A percentile compares a stretch with the other conserved stretches of the same genome.
phyloP scores from a whole-genome alignment of 805 yeast genomes.

The Limtongia smithiae region DNA sequence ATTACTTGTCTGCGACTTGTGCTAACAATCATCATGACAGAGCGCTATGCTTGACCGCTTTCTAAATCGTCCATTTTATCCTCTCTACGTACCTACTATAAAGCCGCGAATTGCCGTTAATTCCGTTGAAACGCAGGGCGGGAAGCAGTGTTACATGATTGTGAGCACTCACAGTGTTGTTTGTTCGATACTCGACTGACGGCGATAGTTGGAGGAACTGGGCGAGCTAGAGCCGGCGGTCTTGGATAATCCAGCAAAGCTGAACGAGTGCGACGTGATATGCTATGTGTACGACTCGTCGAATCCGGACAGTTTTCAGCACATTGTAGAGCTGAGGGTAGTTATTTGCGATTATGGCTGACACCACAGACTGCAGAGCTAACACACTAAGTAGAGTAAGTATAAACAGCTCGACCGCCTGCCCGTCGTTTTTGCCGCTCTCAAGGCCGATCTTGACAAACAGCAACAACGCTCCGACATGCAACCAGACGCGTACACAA shows the following conservation, averaged over 20 bases:
- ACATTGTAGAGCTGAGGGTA: conserved; percentile 65
- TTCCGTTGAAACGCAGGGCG: conserved; percentile 89
- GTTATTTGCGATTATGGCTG: conserved; percentile 15
- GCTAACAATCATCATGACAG: background rate
- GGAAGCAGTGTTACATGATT: conserved; percentile 89
- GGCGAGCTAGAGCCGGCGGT: conserved; percentile 85
- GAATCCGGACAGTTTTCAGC: conserved; percentile 90
- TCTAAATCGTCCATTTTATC: conserved; percentile 67
- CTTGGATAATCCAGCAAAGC: conserved; percentile 60
- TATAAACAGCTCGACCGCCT: conserved; percentile 58
- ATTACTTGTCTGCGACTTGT: background rate
- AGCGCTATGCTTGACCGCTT: conserved; percentile 80
- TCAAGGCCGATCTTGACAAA: conserved; percentile 92
- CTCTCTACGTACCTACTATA: conserved; percentile 73
- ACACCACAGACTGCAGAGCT: conserved; percentile 57
- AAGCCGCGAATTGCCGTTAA: conserved; percentile 81
- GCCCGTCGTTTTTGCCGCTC: conserved; percentile 84
- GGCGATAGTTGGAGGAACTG: conserved; percentile 61
- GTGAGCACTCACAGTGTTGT: conserved; percentile 9
- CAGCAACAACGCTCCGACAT: conserved; percentile 84
- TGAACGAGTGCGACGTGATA: conserved; percentile 85
- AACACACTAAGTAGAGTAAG: conserved; percentile 33
- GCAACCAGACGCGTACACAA: conserved; percentile 85
- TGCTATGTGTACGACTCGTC: conserved; percentile 91
- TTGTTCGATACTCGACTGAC: background rate